Conservation (phyloP, 768 basidiomycete genomes). For the Boletus reticulatus region DNA sequence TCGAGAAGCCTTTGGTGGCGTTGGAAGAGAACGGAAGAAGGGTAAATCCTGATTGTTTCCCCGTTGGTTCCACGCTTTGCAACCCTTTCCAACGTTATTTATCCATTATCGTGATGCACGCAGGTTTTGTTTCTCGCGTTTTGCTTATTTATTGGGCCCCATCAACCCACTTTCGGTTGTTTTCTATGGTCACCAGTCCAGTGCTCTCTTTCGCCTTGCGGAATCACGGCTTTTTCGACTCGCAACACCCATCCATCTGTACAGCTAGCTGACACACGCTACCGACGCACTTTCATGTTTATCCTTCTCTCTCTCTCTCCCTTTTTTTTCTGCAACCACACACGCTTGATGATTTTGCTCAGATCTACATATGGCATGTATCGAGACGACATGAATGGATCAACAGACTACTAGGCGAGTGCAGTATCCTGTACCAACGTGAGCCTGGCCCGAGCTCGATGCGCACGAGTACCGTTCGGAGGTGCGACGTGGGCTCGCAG, state of each 20-base stretch:
- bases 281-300: conserved; percentile 7
- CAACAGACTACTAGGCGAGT: conserved; percentile 3
- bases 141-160: conserved; percentile 16
- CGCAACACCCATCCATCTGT: conserved; percentile 21
- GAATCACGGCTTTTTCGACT: conserved; percentile 7
- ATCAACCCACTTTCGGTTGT: conserved; percentile 9
- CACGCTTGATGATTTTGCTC: conserved; percentile 13
- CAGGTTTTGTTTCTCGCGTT: conserved; percentile 8
- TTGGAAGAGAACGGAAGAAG: conserved; percentile 75
- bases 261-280: conserved; percentile 16
- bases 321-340: neutral
- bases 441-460: neutral
- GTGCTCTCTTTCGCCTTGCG: neutral
- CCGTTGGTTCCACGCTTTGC: neutral
- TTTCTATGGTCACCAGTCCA: neutral
- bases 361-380: conserved; percentile 22
- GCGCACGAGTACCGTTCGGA: neutral
- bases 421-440: neutral
- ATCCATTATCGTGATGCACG: conserved; percentile 14
- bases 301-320: neutral
- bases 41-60: conserved; percentile 53
- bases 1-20: conserved; percentile 88
- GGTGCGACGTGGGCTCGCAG: conserved; percentile 5
- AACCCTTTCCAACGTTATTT: conserved; percentile 7
- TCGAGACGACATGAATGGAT: conserved; percentile 5